Percentiles rank a stretch among this genome's conserved stretches.
Conservation (phyloP, 1,284 basidiomycete species). For the Takashimella tepidaria region DNA sequence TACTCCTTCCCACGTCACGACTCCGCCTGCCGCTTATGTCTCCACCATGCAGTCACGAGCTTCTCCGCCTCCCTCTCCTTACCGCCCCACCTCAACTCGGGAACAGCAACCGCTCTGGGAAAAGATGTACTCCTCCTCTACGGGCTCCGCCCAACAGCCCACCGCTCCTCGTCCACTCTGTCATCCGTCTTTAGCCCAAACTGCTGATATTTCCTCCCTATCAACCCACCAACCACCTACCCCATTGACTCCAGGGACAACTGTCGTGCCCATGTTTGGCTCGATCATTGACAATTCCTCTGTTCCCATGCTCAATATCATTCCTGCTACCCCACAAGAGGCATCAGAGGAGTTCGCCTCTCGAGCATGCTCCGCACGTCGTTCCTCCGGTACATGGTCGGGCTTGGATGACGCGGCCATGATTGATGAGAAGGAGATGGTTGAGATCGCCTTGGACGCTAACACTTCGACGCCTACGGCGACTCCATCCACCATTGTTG, state of each 20-base stretch:
- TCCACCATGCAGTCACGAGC: constrained; percentile 21
- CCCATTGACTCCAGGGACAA: not conserved
- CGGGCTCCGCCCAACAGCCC: constrained; percentile 7
- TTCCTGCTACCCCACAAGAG: constrained; percentile 42
- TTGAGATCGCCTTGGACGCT: constrained; percentile 19
- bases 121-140: constrained; percentile 16
- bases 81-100: constrained; percentile 23
- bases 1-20: constrained; percentile 22
- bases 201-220: no score
- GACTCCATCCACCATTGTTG: not conserved
- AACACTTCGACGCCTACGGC: not conserved
- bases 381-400: not conserved
- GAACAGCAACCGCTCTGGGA: constrained; percentile 14
- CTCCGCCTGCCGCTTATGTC: constrained; percentile 30
- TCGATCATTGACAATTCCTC: not conserved
- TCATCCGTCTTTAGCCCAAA: constrained; percentile 17
- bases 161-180: constrained; percentile 19
- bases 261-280: not conserved
- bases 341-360: constrained; percentile 10
- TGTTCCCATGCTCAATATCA: constrained; percentile 41
- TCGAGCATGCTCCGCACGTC: no score
- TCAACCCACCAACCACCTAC: no score
- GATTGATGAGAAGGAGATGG: constrained; percentile 23
- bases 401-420: constrained; percentile 17
- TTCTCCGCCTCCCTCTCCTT: constrained; percentile 33